Conservation (phyloP, 192 early-diverging fungal genomes). For the Obelidium mucronatum region DNA sequence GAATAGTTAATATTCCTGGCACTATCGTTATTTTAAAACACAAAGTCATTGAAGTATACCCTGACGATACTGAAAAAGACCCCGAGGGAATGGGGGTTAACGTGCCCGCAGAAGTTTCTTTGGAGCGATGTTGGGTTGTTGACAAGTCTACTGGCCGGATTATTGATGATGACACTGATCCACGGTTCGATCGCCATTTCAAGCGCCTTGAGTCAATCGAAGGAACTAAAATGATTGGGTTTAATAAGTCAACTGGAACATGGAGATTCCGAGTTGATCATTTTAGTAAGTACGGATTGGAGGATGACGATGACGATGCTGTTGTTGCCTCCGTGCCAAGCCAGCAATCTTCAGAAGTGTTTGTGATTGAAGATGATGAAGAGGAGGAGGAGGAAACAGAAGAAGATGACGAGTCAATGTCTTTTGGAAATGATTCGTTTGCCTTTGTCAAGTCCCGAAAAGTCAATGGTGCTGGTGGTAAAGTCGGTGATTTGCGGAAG, state of each 20-base stretch:
- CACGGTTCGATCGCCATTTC: conserved; percentile 71
- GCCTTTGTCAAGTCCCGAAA: conserved; percentile 30
- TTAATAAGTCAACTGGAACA: conserved; percentile 69
- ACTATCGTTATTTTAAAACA: conserved; percentile 76
- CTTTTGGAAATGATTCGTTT: conserved; percentile 41
- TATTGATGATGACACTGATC: conserved; percentile 73
- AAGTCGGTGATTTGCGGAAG: conserved; percentile 31
- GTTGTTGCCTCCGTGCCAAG: conserved; percentile 27
- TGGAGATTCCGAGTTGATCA: conserved; percentile 96
- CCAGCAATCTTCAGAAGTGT: neutral
- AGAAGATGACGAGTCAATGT: conserved; percentile 16
- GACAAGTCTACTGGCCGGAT: conserved; percentile 76
- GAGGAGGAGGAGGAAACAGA: conserved; percentile 43
- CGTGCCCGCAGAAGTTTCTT: conserved; percentile 79
- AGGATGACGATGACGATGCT: conserved; percentile 71
- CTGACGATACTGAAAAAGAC: conserved; percentile 79
- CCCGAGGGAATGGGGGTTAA: conserved; percentile 88
- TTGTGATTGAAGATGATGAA: conserved; percentile 48
- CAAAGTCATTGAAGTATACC: conserved; percentile 81
- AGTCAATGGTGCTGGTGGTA: neutral
- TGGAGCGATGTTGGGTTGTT: conserved; percentile 84
- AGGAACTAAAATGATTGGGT: conserved; percentile 84
- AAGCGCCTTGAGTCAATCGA: conserved; percentile 72
- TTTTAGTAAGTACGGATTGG: conserved; percentile 81
- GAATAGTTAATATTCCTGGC: conserved; percentile 75